Conservation (phyloP, 2,329 filamentous ascomycete genomes). For the Fusarium coicis region DNA sequence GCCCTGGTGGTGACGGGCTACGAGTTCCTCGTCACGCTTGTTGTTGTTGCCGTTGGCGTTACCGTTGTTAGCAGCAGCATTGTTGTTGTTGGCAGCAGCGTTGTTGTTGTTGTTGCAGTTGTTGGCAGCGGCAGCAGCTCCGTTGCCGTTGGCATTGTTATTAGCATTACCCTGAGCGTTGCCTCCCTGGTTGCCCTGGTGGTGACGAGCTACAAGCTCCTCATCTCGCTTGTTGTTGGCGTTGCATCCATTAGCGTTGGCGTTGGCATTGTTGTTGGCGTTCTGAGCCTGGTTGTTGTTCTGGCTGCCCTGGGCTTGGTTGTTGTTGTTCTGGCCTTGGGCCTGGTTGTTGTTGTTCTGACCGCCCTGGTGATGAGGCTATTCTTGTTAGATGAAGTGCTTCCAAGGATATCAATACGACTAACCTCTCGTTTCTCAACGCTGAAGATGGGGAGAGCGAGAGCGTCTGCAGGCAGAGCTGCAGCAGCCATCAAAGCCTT, state of each 20-base stretch:
- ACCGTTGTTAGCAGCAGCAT: neutral
- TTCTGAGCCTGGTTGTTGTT: constrained; percentile 5
- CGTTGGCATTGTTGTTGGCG: neutral
- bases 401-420: fast-evolving
- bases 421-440: constrained; percentile 10
- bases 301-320: neutral
- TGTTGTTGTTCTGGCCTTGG: neutral
- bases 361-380: constrained; percentile 17
- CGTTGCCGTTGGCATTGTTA: neutral
- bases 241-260: constrained; percentile 6
- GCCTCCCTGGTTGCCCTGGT: constrained; percentile 5
- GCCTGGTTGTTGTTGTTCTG: neutral
- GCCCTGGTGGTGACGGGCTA: constrained; percentile 6
- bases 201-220: constrained; percentile 7
- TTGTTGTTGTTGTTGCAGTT: neutral
- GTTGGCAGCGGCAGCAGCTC: neutral
- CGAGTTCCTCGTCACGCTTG: neutral
- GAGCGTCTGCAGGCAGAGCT: constrained; percentile 18
- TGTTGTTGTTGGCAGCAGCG: neutral
- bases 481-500: constrained; percentile 26
- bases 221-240: constrained; percentile 18
- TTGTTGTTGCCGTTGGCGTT: neutral
- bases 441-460: constrained; percentile 16
- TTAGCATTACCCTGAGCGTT: constrained; percentile 4
- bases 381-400: neutral